A percentile compares a stretch with the other conserved stretches of the same genome.
Evolutionary conservation across 306 rosid species (phyloP).

Genomic region (Trichosanthes cucumerina): DNA sequence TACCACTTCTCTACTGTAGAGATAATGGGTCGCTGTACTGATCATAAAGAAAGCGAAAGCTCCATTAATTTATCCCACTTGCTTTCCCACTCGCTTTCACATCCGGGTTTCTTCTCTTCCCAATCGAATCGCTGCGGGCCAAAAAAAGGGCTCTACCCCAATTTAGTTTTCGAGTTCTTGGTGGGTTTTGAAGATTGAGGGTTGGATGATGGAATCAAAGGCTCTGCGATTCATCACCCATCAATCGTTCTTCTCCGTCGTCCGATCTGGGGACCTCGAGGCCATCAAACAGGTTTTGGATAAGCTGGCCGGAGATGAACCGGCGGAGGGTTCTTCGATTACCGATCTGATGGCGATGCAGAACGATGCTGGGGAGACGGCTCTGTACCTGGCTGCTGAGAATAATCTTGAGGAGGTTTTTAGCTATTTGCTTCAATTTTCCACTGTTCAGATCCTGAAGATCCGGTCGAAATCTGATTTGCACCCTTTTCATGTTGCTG

Average conservation of each 20-base stretch:
- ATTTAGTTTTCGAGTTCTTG: background rate
- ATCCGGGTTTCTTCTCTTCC: background rate
- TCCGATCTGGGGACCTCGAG: slow-evolving; percentile 72
- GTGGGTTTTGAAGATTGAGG: background rate
- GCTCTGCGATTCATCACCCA: slow-evolving; percentile 53
- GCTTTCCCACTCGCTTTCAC: background rate
- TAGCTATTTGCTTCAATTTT: slow-evolving; percentile 42
- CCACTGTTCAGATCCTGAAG: slow-evolving; percentile 41
- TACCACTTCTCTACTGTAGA: background rate
- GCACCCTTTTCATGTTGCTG: slow-evolving; percentile 79
- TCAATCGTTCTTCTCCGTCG: slow-evolving; percentile 63
- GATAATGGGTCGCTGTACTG: slow-evolving; percentile 1
- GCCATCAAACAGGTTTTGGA: slow-evolving; percentile 34
- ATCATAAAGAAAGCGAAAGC: background rate
- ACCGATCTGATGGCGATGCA: slow-evolving; percentile 66
- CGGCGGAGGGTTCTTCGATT: slow-evolving; percentile 29
- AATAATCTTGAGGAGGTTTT: slow-evolving; percentile 48
- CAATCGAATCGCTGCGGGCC: no score
- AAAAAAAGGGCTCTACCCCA: background rate
- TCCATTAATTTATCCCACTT: background rate
- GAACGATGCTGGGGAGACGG: slow-evolving; percentile 72
- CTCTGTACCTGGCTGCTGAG: slow-evolving; percentile 63
- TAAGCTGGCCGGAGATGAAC: slow-evolving; percentile 37
- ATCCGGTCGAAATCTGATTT: slow-evolving; percentile 80
- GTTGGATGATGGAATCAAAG: slow-evolving; percentile 50